Evolutionary conservation across 352 stramenopile genomes (phyloP), one percentile per base, ranked within the genome.

Genomic region (Pythium guiyangense): DNA sequence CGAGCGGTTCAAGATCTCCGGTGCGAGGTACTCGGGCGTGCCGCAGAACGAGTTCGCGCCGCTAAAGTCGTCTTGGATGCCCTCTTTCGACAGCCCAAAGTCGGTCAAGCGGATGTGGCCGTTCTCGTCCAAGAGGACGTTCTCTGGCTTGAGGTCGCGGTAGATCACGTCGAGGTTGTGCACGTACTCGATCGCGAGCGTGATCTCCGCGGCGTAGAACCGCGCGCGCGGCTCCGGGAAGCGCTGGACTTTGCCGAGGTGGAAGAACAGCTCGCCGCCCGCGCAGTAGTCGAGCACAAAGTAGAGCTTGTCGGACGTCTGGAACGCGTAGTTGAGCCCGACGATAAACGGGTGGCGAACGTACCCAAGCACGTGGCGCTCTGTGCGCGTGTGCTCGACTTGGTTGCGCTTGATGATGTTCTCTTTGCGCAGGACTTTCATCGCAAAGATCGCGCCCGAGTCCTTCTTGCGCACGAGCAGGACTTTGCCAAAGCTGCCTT

Each of bases 331-430:
- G 63, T 96, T 88, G 47, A 97, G 76, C 22, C 94, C 91, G 12
- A 99, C 96, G 63, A 99, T 98, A 69, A 99, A 99, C 43, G 96
- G 97, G 68, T 99, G 96, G 44, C 93, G 90, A 43, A 99, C 93
- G 66, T 98, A 98, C 27, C 93, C 96, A 11, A 99, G 78, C 31
- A 99, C 96, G 62, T 96, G 96, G 18, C 96, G 83, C 81, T 99
- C 97, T 25, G 96, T 99, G 65, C 95, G 97, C n/a, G 96, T 99
- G 75, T 99, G 97, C 73, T 99, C 96, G 29, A 99, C 92, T 75
- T 99, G 96, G 66, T 99, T 99, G 49, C 96, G 84, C 66, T 98
- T 98, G 68, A 99, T 98, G 60, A 99, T 98, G 64, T 98, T 98
- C 57, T 98, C 94, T 77, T 99, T 99, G 49, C 90, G 84, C 51